Conservation (phyloP, 2,329 filamentous ascomycete species). For the Claviceps africana region DNA sequence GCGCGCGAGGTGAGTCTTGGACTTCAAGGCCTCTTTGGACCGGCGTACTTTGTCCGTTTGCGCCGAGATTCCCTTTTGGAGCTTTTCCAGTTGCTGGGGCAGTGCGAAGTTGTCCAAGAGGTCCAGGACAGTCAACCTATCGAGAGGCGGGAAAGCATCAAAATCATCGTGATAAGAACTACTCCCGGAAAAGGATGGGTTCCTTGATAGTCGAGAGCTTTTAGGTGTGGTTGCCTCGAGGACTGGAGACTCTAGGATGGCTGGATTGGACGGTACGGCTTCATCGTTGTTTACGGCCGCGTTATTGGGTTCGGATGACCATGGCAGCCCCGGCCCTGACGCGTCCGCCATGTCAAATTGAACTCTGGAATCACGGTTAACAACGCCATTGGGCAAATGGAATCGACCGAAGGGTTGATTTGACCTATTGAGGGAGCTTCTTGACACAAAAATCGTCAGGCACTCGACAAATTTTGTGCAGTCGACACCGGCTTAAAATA, state of each 20-base stretch:
- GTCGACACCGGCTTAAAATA: not conserved
- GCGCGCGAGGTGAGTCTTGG: constrained; percentile 62
- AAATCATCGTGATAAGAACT: constrained; percentile 81
- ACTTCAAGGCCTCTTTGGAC: constrained; percentile 68
- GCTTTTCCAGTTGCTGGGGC: constrained; percentile 77
- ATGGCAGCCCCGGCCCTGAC: not conserved
- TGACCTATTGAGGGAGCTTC: not conserved
- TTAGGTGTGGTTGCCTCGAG: constrained; percentile 30
- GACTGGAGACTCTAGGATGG: constrained; percentile 34
- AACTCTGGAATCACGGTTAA: not conserved
- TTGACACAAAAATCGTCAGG: not conserved
- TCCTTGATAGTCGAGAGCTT: constrained; percentile 54
- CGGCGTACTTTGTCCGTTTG: constrained; percentile 76
- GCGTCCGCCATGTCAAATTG: constrained; percentile 3
- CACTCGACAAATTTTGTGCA: not conserved
- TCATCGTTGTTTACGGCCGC: constrained; percentile 30
- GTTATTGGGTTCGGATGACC: constrained; percentile 17
- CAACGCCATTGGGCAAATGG: not conserved
- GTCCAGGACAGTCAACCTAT: constrained; percentile 83
- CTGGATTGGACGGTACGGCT: constrained; percentile 26
- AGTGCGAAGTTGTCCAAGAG: constrained; percentile 87
- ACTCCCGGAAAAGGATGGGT: constrained; percentile 68
- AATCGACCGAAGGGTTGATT: not conserved
- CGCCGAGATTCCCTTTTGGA: constrained; percentile 67
- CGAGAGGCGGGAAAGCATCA: constrained; percentile 74